Evolutionary conservation across 441 rosid species (phyloP).

Genomic region (Pelargonium exstipulatum): DNA sequence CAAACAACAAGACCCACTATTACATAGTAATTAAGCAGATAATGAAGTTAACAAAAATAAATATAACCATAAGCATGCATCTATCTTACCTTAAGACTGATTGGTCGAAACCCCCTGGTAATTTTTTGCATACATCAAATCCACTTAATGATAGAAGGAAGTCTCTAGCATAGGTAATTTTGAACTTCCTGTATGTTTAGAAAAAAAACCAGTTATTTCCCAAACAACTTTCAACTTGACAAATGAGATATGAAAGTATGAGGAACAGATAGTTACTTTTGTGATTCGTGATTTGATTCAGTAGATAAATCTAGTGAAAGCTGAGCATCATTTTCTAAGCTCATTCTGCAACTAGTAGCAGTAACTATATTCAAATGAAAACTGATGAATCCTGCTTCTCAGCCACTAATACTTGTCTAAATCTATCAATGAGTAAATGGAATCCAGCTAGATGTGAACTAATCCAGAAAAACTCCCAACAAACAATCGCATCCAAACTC

Average conservation of each 20-base stretch:
- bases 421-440: neutral
- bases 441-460: neutral
- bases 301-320: constrained; percentile 34
- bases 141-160: constrained; percentile 66
- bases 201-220: constrained; percentile 14
- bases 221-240: constrained; percentile 3
- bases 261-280: constrained; percentile 33
- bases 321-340: constrained; percentile 44
- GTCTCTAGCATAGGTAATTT: constrained; percentile 55
- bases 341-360: constrained; percentile 41
- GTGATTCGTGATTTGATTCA: constrained; percentile 28
- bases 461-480: neutral
- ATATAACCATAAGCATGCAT: neutral
- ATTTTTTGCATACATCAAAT: constrained; percentile 63
- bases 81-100: constrained; percentile 57
- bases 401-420: constrained; percentile 17
- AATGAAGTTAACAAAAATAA: neutral
- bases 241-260: constrained; percentile 3
- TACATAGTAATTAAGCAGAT: neutral
- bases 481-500: constrained; percentile 1
- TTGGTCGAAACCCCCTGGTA: constrained; percentile 54
- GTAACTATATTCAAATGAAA: constrained; percentile 5
- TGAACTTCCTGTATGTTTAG: constrained; percentile 49
- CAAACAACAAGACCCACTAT: constrained; percentile 3
- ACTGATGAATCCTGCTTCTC: neutral